These are phyloP conservation scores for Aureobasidium melanogenum DNA, from an alignment of 2,329 filamentous ascomycete species.

Conservation along the genomic window DNA sequence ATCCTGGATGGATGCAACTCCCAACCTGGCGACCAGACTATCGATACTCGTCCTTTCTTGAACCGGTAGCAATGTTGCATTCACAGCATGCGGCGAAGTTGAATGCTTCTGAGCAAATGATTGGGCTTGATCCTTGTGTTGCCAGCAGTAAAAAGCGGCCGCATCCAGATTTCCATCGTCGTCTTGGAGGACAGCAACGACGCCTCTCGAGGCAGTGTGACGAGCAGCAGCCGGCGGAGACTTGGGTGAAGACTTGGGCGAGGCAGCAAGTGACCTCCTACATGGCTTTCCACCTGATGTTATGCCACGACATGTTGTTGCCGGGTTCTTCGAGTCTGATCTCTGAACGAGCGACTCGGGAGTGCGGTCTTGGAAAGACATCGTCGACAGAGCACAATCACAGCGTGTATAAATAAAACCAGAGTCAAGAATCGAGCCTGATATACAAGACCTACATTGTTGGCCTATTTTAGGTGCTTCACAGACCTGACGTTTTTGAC, in stretches of 20 bases:
- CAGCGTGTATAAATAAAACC: background rate
- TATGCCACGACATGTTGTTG: slow-evolving; percentile 79
- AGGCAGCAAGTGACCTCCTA: slow-evolving; percentile 56
- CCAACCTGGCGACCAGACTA: slow-evolving; percentile 71
- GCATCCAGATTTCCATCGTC: slow-evolving; percentile 47
- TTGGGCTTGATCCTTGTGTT: slow-evolving; percentile 81
- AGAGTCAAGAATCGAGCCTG: background rate
- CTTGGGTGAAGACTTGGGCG: slow-evolving; percentile 28
- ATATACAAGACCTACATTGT: slow-evolving; percentile 3
- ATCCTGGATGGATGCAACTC: slow-evolving; percentile 25
- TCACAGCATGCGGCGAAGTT: slow-evolving; percentile 9
- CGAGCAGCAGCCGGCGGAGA: slow-evolving; percentile 19
- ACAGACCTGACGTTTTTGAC: background rate
- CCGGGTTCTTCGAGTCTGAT: slow-evolving; percentile 75
- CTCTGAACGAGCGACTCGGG: slow-evolving; percentile 73
- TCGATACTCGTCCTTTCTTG: slow-evolving; percentile 71
- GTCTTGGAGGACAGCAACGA: slow-evolving; percentile 37
- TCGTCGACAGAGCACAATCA: background rate
- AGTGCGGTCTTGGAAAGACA: slow-evolving; percentile 36
- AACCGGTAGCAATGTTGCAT: slow-evolving; percentile 23
- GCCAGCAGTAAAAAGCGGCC: slow-evolving; percentile 74
- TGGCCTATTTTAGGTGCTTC: background rate
- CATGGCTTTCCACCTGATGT: slow-evolving; percentile 77
- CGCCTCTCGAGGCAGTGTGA: slow-evolving; percentile 23
- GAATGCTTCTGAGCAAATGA: slow-evolving; percentile 23